phyloP scores from a whole-genome alignment of 306 rosid species.

The Inga leiocalycina region DNA sequence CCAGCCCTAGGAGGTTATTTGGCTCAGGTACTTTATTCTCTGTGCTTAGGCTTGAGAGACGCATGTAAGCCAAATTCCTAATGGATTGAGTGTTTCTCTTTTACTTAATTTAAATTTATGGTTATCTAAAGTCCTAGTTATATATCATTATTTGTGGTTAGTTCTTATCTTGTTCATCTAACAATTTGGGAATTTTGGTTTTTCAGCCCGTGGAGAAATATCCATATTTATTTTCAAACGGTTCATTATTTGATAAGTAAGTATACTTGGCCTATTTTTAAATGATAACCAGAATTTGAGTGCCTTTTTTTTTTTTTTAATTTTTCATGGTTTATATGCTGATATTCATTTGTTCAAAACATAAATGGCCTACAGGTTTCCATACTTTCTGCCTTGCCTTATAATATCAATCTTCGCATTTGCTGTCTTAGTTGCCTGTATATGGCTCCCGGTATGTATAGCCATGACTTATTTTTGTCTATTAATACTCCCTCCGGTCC shows the following conservation, averaged over 20 bases:
- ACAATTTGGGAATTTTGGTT: slow-evolving; percentile 9
- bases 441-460: slow-evolving; percentile 51
- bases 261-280: slow-evolving; percentile 9
- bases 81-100: not conserved
- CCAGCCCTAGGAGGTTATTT: slow-evolving; percentile 89
- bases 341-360: slow-evolving; percentile 14
- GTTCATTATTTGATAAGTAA: slow-evolving; percentile 78
- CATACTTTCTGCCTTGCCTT: slow-evolving; percentile 51
- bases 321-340: not conserved
- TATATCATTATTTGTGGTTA: not conserved
- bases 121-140: not conserved
- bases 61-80: not conserved
- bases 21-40: slow-evolving; percentile 69
- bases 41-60: not conserved
- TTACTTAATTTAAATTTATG: not conserved
- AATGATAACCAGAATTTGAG: not conserved
- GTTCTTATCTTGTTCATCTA: slow-evolving; percentile 2
- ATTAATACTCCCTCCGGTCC: not conserved
- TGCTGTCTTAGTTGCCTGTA: slow-evolving; percentile 29
- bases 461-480: not conserved
- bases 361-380: slow-evolving; percentile 41
- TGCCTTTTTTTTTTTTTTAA: not conserved
- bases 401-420: slow-evolving; percentile 39
- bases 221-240: slow-evolving; percentile 48
- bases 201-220: slow-evolving; percentile 46